Base-by-base conservation (phyloP, 495 filamentous ascomycete species). In the Neurospora sp. region DNA sequence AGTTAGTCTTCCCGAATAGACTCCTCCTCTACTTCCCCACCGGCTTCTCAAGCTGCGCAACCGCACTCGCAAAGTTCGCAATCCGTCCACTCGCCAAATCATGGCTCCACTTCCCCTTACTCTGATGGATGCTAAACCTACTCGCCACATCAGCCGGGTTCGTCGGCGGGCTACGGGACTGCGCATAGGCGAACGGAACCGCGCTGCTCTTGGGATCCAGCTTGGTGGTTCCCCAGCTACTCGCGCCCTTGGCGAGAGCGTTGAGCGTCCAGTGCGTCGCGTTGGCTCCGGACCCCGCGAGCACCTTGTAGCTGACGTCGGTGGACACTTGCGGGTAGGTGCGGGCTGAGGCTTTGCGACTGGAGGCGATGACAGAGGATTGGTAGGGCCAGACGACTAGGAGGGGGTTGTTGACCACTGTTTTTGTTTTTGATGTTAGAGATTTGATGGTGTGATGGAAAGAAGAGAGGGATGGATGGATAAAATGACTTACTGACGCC, bases 101-200 rank as follows among this genome's bases (percentile, higher is more conserved):
- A 27, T 79, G 70, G 0, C 71, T 75, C 73, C 78, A 85, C 74
- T 78, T 82, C 10, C 78, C 81, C 59, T 78, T 74, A 27, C 78
- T 76, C 20, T 82, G 79, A 74, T 85, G 83, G 71, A 85, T 84
- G 70, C 80, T 73, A 59, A 85, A 80, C 22, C 80, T 79, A 70
- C 79, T 80, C 35, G 69, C 69, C 44, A 76, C 74, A 70, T 84
- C 77, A 40, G 82, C 75, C 4, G 81, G 78, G 72, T 78, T 76
- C 18, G 77, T 70, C 4, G 81, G 82, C 7, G 79, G 77, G 0
- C 59, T 68, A 38, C 75, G 72, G 7, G 82, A 78, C 75, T 81
- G 79, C 20, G 80, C 84, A 70, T 78, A 85, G 9, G 82, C 83
- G 61, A 85, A 79, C 70, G 76, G 77, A 65, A 81, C 81, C 16